Base-by-base conservation (phyloP, 768 basidiomycete species). In the Termitomyces sp. region DNA sequence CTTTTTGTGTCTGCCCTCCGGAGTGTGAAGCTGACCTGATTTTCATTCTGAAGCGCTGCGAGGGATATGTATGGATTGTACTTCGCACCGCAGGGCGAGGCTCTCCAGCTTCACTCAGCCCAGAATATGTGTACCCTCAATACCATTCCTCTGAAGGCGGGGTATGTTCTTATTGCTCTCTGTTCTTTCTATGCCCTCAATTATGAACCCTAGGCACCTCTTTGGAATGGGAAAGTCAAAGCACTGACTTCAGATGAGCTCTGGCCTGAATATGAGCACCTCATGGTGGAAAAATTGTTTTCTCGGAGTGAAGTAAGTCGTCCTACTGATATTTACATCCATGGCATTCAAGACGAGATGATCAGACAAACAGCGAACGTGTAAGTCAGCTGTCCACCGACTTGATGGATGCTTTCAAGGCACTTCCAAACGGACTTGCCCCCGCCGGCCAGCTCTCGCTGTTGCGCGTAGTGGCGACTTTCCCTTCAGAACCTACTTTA, bases 1-100 rank as follows among this genome's bases (percentile, higher is more conserved):
- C n/a, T n/a, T 57, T 57, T 22, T 50, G 56, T 45, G 3, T 50
- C 5, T 57, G 56, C 42, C 49, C 49, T 50, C 29, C 48, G 22
- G 39, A 44, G 31, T 53, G 52, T 2, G 41, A 29, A 20, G 49
- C 48, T 18, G 48, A 56, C 22, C 28, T 56, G 4, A 47, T 53
- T 0, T 41, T 53, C 22, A 39, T 53, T 28, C 10, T 53, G 12
- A 29, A 41, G 28, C 26, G 37, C 5, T 42, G 51, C 26, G 16
- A 41, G 3, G 51, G 37, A 10, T 52, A 53, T n/a, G 0, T 53
- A 7, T 53, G 51, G 39, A 4, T 52, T 18, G 12, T 41, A 5
- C n/a, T 53, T 22, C 28, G 52, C 5, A 22, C 52, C 4, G n/a
- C 28, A 12, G 28, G 39, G 9, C 52, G n/a, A 20, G 28, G 39